Evolutionary conservation across 305 asterid genomes (phyloP), one percentile per base, ranked within the genome.

Genomic region (Coffea humblotiana): DNA sequence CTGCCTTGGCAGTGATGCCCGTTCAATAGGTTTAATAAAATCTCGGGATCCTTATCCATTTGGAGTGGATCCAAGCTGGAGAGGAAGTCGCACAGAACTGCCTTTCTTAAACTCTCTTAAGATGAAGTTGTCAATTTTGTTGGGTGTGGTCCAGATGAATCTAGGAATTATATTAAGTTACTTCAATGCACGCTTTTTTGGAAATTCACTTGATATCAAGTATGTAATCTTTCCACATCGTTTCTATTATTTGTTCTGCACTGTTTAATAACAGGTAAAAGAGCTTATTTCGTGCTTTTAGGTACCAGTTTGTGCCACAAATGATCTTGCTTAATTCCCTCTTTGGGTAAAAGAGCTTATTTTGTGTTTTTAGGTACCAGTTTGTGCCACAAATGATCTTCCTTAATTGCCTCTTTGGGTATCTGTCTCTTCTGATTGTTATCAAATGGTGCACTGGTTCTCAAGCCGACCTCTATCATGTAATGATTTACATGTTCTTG

Each of bases 11-110:
- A 96, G 99, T 77, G 94, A 96, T 85, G 88, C 99, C 60, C 82
- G 72, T 49, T 69, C 94, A 74, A 83, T 88, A 83, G 99, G 98
- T 85, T 85, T 96, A 86, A 37, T 90, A 83, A 94, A 94, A 87
- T 85, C 87, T 79, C 87, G 82, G 79, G 98, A 89, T 82, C 82
- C 97, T 48, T 96, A 94, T 91, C 98, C 98, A 76, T 96, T 96
- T 87, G 99, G 99, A 56, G 99, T 94, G 60, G 99, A 96, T 87
- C 99, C 99, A 83, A 90, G 96, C 86, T 96, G 99, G 99, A 92
- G 98, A 73, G 99, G 99, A 77, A 94, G 98, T 87, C 98, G 98
- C 80, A 87, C 98, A 70, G 99, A 96, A 92, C 90, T 96, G 79
- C 97, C 99, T 85, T 96, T 96, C 89, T 90, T 94, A 89, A 96